Evolutionary conservation across 805 yeast genomes (phyloP).

Genomic region (Wickerhamiella qilinensis): DNA sequence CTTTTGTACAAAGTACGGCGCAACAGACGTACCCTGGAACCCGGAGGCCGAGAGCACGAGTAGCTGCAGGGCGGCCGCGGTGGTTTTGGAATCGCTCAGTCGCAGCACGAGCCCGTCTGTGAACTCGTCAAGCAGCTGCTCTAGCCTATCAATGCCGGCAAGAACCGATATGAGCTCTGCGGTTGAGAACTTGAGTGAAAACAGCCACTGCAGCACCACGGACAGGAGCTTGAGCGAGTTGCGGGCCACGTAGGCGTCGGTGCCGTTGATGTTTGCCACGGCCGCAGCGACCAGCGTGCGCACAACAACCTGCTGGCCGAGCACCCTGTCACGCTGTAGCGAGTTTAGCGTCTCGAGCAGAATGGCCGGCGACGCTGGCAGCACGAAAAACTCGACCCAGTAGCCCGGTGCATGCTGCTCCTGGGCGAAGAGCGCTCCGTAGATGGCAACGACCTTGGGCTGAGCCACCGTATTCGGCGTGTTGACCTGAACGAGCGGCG

Average conservation of each 20-base stretch:
- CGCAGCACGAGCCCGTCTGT: constrained; percentile 16
- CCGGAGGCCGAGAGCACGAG: constrained; percentile 19
- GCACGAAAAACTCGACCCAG: constrained; percentile 22
- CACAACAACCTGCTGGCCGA: constrained; percentile 13
- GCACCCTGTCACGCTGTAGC: constrained; percentile 9
- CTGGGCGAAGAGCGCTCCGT: constrained; percentile 20
- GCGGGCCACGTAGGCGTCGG: constrained; percentile 8
- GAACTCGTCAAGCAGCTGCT: constrained; percentile 17
- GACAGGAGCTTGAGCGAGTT: constrained; percentile 15
- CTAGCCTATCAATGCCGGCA: constrained; percentile 23
- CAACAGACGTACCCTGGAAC: constrained; percentile 20
- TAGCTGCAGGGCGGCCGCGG: constrained; percentile 6
- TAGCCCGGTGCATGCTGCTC: constrained; percentile 15
- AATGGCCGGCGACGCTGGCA: constrained; percentile 14
- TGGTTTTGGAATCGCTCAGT: constrained; percentile 11
- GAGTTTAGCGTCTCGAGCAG: constrained; percentile 8
- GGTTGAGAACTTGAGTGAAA: constrained; percentile 16
- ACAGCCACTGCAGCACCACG: constrained; percentile 17
- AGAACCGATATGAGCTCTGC: constrained; percentile 20
- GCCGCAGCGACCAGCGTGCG: constrained; percentile 13
- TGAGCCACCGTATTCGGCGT: constrained; percentile 13
- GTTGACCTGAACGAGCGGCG: constrained; percentile 17
- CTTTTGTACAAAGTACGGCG: constrained; percentile 20
- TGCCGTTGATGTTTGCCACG: constrained; percentile 11
- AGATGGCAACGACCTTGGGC: constrained; percentile 23